These are phyloP conservation scores for Gypsophila paniculata DNA, from an alignment of 179 eudicot genomes.

Conservation along the genomic window DNA sequence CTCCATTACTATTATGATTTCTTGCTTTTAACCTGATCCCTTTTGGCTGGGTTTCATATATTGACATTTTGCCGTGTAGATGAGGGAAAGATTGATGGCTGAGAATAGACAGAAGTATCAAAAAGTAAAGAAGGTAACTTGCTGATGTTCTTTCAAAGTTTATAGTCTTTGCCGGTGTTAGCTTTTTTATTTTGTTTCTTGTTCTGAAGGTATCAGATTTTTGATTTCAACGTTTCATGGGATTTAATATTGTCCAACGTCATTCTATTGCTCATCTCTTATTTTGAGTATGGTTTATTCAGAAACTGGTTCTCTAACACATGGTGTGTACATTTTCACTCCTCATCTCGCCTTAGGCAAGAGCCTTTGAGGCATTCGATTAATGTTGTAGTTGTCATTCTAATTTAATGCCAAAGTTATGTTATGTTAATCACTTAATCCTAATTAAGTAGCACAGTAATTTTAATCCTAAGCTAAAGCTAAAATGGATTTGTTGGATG, in stretches of 20 bases:
- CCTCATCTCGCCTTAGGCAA: background rate
- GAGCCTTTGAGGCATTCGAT: background rate
- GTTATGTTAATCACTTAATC: conserved; percentile 4
- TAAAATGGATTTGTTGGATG: conserved; percentile 3
- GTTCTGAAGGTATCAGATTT: background rate
- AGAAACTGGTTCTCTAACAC: too few relatives aligned
- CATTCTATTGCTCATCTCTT: background rate
- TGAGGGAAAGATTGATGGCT: conserved; percentile 97
- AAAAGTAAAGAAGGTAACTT: conserved; percentile 76
- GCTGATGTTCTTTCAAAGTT: conserved; percentile 4
- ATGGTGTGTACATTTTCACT: too few relatives aligned
- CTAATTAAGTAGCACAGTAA: background rate
- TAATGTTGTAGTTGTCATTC: background rate
- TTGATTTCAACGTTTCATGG: background rate
- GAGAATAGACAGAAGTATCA: conserved; percentile 95
- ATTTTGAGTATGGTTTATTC: background rate
- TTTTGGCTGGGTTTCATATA: conserved; percentile 13
- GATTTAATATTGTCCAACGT: background rate
- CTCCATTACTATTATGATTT: background rate
- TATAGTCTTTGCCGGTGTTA: background rate
- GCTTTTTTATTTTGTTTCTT: background rate
- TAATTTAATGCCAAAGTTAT: background rate
- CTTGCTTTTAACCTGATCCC: background rate
- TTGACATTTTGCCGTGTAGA: conserved; percentile 41
- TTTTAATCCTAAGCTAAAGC: background rate